Evolutionary conservation across 257 asterid species (phyloP), one percentile per base, ranked within the genome.

Genomic region (Lavandula angustifolia): DNA sequence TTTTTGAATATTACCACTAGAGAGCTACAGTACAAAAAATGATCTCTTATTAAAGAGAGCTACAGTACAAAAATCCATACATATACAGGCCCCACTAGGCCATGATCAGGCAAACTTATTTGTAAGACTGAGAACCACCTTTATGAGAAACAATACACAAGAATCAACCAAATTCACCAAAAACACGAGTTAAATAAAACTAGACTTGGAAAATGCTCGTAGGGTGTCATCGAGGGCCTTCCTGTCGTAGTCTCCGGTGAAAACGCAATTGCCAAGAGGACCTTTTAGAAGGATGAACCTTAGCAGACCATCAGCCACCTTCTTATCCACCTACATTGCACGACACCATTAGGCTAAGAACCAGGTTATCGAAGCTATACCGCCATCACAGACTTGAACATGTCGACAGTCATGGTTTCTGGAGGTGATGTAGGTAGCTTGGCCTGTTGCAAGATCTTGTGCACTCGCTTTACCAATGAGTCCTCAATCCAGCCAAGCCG

Each of bases 401-500:
- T 87, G 61, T 87, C 95, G 1, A 87, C 80, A 0, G 97, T 94
- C 90, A 90, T 73, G 32, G 74, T 71, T 63, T 81, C 92, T 33
- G 99, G 95, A 64, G 99, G 96, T 18, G 83, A 29, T n/a, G 83
- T 87, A 7, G 99, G 99, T 65, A 94, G 75, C 41, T 90, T 90
- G 34, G 97, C 89, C 75, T 67, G 81, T 68, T 83, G 51, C 66
- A 94, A 73, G 71, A 94, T 90, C 67, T 57, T 71, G n/a, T 56
- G 66, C 66, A 83, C 96, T 13, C 96, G 81, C 69, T 87, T 78
- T 48, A 87, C 97, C 13, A 94, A 55, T 52, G 96, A 72, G 42
- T 87, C 95, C 11, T 90, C 97, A 22, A 94, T 94, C 99, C 97
- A 94, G 11, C 97, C 97, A 44, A 94, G 95, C 37, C 96, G 85